Conservation (phyloP, 2,329 filamentous ascomycete genomes). For the Cladosporium sp. region DNA sequence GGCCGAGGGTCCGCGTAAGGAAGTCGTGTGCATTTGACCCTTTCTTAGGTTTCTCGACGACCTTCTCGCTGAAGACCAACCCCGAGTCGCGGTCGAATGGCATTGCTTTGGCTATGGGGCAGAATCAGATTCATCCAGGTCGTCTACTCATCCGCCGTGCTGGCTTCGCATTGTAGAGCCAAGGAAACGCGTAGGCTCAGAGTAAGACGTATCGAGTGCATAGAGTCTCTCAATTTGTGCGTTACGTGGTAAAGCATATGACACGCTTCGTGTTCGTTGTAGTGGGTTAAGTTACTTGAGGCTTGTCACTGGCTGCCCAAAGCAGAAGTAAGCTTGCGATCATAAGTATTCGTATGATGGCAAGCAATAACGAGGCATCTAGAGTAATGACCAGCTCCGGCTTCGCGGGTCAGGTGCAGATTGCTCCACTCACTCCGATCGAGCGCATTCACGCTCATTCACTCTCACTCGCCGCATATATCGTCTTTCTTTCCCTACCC, state of each 20-base stretch:
- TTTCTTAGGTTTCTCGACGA: slow-evolving; percentile 4
- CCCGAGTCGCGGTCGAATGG: slow-evolving; percentile 21
- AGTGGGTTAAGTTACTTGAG: background rate
- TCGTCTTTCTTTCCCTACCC: background rate
- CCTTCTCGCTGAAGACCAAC: slow-evolving; percentile 23
- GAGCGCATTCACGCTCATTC: slow-evolving; percentile 15
- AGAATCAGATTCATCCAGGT: background rate
- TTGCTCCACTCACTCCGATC: background rate
- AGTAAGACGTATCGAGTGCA: background rate
- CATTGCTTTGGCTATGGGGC: background rate
- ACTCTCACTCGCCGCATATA: slow-evolving; percentile 11
- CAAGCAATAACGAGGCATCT: no score
- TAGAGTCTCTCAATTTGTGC: background rate
- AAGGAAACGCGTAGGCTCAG: background rate
- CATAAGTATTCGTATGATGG: background rate
- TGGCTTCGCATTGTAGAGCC: background rate
- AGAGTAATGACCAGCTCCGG: background rate
- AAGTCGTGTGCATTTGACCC: background rate
- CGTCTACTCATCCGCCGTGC: background rate
- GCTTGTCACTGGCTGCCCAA: background rate
- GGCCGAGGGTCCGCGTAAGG: background rate
- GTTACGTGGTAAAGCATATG: background rate
- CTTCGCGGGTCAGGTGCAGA: slow-evolving; percentile 1
- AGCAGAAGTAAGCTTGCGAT: background rate
- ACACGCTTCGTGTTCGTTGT: background rate